Base-by-base conservation (phyloP, 2,329 filamentous ascomycete species). In the Plenodomus tracheiphilus region DNA sequence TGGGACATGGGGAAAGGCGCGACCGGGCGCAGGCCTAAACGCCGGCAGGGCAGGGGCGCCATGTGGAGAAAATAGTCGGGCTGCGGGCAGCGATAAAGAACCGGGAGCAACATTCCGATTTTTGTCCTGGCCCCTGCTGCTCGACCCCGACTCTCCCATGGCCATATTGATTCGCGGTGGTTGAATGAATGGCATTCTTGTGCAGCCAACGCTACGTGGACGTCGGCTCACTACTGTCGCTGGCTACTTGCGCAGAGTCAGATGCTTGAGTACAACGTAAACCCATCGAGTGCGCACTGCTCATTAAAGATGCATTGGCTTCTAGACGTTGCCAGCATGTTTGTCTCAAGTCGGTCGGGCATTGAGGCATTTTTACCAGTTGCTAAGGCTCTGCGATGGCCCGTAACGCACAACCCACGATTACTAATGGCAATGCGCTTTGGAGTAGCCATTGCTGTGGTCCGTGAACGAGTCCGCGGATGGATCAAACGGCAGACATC, bases 361-460 rank as follows among this genome's bases (percentile, higher is more conserved):
- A 52, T 48, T 43, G 58, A 60, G 61, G 46, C 41, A 59, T 61
- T 60, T 57, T 51, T 25, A 30, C 28, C 45, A 39, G 35, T 16
- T 47, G 49, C 53, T 54, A 44, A 56, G 46, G 53, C 58, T 49
- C 49, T 47, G 39, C 32, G 28, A 30, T 41, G 42, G 37, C 45
- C 35, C 41, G 49, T 34, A 44, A 52, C 55, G 41, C 53, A 18
- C n/a, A 51, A 36, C 18, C 28, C 28, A 32, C 41, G 48, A 54
- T 54, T 57, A 49, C 47, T 47, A 59, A 63, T 58, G 40, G 52
- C 52, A 41, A 54, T 53, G 49, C 41, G 46, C 46, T 49, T 43
- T 7, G 28, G 11, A 32, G 28, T 15, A 15, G 15, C 13, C 13
- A 32, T 32, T 32, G 15, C 13, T 32, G 28, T 11, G 28, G 28